These are phyloP conservation scores for Stachybotrys echinatus DNA, from an alignment of 2,329 filamentous ascomycete genomes.

Conservation along the genomic window DNA sequence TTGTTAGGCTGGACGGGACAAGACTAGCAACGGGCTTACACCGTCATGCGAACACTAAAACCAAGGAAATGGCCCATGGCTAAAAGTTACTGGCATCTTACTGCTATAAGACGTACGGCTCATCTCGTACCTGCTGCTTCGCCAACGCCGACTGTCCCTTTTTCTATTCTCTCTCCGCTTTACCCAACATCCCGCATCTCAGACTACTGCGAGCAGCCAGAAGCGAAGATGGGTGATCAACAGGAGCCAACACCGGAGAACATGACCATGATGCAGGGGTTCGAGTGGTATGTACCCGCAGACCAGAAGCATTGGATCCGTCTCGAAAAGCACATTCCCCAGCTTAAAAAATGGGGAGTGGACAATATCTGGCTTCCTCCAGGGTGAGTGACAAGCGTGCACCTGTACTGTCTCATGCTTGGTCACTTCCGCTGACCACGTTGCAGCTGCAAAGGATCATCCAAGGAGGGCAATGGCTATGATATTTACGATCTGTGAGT, in stretches of 20 bases:
- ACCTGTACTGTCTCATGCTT: not conserved
- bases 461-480: conserved; percentile 60
- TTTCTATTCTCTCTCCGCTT: no score
- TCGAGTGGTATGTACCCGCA: conserved; percentile 68
- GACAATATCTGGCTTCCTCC: conserved; percentile 66
- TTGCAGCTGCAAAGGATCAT: conserved; percentile 56
- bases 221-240: no score
- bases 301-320: conserved; percentile 60
- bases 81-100: no score
- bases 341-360: conserved; percentile 56
- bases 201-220: no score
- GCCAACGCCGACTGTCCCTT: no score
- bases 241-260: conserved; percentile 32
- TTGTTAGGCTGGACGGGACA: no score
- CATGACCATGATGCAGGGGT: conserved; percentile 61
- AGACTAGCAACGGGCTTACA: no score
- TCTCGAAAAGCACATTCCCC: conserved; percentile 48
- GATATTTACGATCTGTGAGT: conserved; percentile 61
- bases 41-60: no score
- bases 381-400: conserved; percentile 23
- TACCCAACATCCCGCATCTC: no score
- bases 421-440: not conserved
- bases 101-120: no score
- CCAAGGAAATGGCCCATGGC: no score
- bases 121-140: no score